Evolutionary conservation across 129 eudicot genomes (phyloP).

Genomic region (Flaveria linearis): DNA sequence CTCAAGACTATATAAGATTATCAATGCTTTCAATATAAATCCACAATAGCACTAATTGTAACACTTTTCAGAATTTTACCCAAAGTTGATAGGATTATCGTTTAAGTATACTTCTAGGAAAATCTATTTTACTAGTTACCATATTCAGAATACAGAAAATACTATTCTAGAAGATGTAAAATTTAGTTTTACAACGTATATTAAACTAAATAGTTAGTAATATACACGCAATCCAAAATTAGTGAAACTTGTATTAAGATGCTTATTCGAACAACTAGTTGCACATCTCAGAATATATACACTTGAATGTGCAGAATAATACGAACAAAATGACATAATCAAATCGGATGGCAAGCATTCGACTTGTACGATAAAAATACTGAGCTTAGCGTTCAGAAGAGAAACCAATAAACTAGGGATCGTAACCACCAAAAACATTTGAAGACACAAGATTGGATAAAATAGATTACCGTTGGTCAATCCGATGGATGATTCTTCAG

Average conservation of each 20-base stretch:
- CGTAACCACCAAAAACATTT: constrained; percentile 4
- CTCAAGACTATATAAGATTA: constrained; percentile 4
- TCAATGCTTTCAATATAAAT: neutral
- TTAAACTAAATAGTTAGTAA: neutral
- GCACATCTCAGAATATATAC: neutral
- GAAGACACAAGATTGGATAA: neutral
- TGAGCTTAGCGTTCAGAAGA: neutral
- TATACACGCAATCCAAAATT: constrained; percentile 1
- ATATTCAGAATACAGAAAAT: constrained; percentile 2
- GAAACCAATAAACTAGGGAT: constrained; percentile 3
- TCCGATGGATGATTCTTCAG: constrained; percentile 88
- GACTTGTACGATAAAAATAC: constrained; percentile 1
- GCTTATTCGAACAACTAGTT: neutral
- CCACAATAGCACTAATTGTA: neutral
- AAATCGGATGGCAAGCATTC: neutral
- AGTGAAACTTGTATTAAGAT: constrained; percentile 1
- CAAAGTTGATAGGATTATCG: neutral
- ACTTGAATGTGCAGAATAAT: constrained; percentile 6
- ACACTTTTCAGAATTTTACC: neutral
- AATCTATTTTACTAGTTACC: neutral
- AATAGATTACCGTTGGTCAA: constrained; percentile 59
- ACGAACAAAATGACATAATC: neutral
- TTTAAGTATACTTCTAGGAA: neutral
- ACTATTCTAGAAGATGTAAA: neutral
- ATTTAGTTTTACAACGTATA: neutral